Evolutionary conservation across 176 grass and related monocot genomes (phyloP).

Genomic region (Rhynchospora tenuis): DNA sequence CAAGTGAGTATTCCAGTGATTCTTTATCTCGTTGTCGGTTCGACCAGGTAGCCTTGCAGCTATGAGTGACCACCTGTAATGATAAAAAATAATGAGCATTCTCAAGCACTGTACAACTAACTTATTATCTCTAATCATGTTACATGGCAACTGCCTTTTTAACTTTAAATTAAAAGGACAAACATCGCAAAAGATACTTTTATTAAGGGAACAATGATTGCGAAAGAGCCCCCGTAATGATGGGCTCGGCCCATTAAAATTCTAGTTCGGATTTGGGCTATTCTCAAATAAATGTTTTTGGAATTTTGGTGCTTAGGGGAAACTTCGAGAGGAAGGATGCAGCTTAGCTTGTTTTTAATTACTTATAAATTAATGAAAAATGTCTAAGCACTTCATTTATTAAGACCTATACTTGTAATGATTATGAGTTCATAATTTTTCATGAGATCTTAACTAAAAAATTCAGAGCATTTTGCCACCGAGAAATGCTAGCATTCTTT

Average conservation of each 20-base stretch:
- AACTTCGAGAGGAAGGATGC: not conserved
- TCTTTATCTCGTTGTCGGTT: constrained; percentile 48
- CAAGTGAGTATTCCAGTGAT: constrained; percentile 56
- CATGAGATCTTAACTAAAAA: too few species aligned
- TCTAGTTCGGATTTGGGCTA: not conserved
- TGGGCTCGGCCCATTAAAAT: not conserved
- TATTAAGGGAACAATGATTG: not conserved
- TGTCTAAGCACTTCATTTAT: not conserved
- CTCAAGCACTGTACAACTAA: not conserved
- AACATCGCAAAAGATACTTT: not conserved
- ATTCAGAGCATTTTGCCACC: not conserved
- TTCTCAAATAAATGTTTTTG: not conserved
- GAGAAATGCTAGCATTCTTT: too few species aligned
- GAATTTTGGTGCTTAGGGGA: not conserved
- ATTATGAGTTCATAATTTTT: too few species aligned
- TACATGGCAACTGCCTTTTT: too few species aligned
- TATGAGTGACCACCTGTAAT: constrained; percentile 35
- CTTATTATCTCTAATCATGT: not conserved
- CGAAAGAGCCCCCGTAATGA: not conserved
- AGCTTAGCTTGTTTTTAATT: not conserved
- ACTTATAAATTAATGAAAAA: not conserved
- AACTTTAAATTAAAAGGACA: not conserved
- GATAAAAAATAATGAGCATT: not conserved
- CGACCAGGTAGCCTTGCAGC: constrained; percentile 36
- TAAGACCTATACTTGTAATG: too few species aligned